Conservation (phyloP, 495 filamentous ascomycete species). For the Daldinia vernicosa region DNA sequence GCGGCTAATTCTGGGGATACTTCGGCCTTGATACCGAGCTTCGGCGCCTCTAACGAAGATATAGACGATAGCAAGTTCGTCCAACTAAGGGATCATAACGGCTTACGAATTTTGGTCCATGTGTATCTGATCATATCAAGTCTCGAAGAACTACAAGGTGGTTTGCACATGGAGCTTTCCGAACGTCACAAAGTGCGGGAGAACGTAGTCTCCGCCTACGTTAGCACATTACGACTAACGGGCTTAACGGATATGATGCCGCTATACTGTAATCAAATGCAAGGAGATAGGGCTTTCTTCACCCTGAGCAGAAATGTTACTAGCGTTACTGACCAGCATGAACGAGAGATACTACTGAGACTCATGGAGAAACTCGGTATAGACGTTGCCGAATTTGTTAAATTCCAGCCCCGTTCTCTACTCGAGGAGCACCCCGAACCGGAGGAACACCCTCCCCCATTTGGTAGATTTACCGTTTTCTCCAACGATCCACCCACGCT, state of each 20-base stretch:
- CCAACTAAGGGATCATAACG: slow-evolving; percentile 61
- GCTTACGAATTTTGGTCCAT: slow-evolving; percentile 70
- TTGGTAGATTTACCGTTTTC: slow-evolving; percentile 61
- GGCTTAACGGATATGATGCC: slow-evolving; percentile 80
- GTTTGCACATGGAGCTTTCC: slow-evolving; percentile 48
- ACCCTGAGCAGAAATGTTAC: slow-evolving; percentile 66
- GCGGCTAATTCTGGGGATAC: slow-evolving; percentile 58
- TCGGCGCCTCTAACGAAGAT: slow-evolving; percentile 42
- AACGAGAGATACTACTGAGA: slow-evolving; percentile 65
- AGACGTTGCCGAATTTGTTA: slow-evolving; percentile 58
- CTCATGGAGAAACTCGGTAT: slow-evolving; percentile 67
- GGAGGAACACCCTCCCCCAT: slow-evolving; percentile 39
- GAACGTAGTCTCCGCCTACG: slow-evolving; percentile 79
- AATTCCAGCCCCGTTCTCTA: slow-evolving; percentile 64
- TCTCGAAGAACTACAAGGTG: slow-evolving; percentile 62
- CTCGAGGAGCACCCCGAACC: slow-evolving; percentile 50
- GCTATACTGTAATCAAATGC: slow-evolving; percentile 83
- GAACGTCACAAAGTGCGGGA: slow-evolving; percentile 57
- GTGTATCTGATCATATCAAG: slow-evolving; percentile 57
- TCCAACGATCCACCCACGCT: slow-evolving; percentile 53
- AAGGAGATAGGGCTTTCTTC: slow-evolving; percentile 55
- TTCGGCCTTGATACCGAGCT: slow-evolving; percentile 61
- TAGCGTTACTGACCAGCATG: slow-evolving; percentile 56
- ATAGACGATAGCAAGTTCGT: slow-evolving; percentile 56
- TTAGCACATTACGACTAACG: slow-evolving; percentile 75